Conservation (phyloP, 2,329 filamentous ascomycete species). For the Rhynchosporium agropyri region DNA sequence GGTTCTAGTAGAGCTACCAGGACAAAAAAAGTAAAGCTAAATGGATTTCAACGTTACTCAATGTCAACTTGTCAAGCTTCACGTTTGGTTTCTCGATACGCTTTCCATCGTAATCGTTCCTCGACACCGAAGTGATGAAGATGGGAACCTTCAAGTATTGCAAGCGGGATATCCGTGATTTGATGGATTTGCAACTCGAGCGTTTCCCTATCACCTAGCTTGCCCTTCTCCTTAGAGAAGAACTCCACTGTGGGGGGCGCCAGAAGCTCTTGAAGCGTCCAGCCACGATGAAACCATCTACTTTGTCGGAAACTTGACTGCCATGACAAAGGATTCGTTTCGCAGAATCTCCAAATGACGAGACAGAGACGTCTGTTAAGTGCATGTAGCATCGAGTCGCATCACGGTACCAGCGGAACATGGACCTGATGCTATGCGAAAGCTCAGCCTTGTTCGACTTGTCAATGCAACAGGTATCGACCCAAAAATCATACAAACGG, state of each 20-base stretch:
- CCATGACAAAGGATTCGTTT: not conserved
- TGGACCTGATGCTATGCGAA: constrained; percentile 7
- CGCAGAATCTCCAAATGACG: too few species aligned
- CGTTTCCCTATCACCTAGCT: constrained; percentile 1
- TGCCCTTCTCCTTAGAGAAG: not conserved
- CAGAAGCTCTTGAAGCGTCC: constrained; percentile 22
- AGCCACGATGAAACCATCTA: constrained; percentile 19
- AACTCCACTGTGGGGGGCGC: constrained; percentile 16
- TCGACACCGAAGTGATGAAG: constrained; percentile 3
- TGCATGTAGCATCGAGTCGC: constrained; percentile 17
- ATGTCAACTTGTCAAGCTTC: too few species aligned
- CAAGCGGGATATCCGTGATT: constrained; percentile 15
- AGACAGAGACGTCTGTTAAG: constrained; percentile 9
- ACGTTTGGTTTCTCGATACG: constrained; percentile 9
- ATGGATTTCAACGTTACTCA: too few species aligned
- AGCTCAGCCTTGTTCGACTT: not conserved
- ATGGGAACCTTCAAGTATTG: constrained; percentile 9
- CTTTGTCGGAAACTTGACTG: constrained; percentile 4
- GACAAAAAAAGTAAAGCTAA: not conserved
- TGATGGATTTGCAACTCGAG: constrained; percentile 13
- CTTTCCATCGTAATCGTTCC: constrained; percentile 14
- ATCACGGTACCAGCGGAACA: constrained; percentile 16
- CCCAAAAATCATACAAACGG: constrained; percentile 19
- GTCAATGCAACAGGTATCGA: constrained; percentile 26
- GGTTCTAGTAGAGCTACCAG: not conserved